A percentile compares a stretch with the other conserved stretches of the same genome.
phyloP scores from a whole-genome alignment of 331 rosid genomes.

The Arachis monticola region DNA sequence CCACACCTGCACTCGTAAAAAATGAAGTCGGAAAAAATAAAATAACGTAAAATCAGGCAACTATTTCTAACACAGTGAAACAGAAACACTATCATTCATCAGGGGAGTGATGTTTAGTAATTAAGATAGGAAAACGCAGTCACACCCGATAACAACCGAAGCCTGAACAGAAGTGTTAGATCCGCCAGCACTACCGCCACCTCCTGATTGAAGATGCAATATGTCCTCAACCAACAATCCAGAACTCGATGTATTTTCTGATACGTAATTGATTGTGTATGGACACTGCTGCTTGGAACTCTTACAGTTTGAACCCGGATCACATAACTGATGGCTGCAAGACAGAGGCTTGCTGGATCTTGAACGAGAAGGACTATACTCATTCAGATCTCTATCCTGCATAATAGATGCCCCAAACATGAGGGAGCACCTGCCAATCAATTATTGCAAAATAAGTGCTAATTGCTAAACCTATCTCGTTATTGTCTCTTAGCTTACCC shows the following conservation, averaged over 20 bases:
- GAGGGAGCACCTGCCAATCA: slow-evolving; percentile 99
- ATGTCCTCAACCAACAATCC: slow-evolving; percentile 91
- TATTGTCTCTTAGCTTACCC: slow-evolving; percentile 47
- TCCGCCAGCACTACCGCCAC: slow-evolving; percentile 31
- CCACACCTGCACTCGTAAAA: slow-evolving; percentile 73
- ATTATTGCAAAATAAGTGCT: slow-evolving; percentile 81
- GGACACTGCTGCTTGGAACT: slow-evolving; percentile 77
- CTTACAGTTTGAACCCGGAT: slow-evolving; percentile 63
- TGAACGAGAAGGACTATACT: slow-evolving; percentile 83
- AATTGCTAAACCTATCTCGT: slow-evolving; percentile 61
- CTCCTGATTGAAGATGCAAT: slow-evolving; percentile 70
- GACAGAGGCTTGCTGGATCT: slow-evolving; percentile 76
- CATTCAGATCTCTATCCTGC: slow-evolving; percentile 97
- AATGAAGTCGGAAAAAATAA: slow-evolving; percentile 10
- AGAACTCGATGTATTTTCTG: slow-evolving; percentile 89
- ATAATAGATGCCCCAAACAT: slow-evolving; percentile 90
- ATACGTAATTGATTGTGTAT: slow-evolving; percentile 59
- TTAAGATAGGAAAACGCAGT: slow-evolving; percentile 30
- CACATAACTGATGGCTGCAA: slow-evolving; percentile 85
- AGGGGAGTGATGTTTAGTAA: slow-evolving; percentile 7
- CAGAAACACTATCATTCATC: slow-evolving; percentile 1
- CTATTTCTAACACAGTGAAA: neutral
- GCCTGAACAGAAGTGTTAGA: slow-evolving; percentile 72
- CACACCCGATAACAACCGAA: slow-evolving; percentile 80
- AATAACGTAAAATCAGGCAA: neutral